Conservation (phyloP, 2,329 filamentous ascomycete species). For the Tolypocladium album region DNA sequence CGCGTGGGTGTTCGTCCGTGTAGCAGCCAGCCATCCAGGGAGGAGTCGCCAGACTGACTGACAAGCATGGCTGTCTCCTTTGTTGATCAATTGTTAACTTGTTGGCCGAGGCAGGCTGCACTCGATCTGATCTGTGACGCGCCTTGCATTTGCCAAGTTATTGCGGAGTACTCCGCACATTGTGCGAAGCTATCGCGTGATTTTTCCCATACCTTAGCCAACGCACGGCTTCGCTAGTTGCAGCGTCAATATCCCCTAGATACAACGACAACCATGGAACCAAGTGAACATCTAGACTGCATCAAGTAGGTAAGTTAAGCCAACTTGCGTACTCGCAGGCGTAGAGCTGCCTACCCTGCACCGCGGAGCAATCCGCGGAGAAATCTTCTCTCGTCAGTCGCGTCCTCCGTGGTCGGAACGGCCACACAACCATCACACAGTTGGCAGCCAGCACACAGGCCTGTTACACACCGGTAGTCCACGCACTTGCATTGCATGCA, state of each 20-base stretch:
- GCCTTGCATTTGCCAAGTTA: not conserved
- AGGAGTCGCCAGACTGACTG: not conserved
- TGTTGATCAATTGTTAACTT: not conserved
- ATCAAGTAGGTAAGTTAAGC: no score
- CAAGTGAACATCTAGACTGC: not conserved
- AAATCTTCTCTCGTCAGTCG: not conserved
- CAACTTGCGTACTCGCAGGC: no score
- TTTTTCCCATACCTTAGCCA: no score
- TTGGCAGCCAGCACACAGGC: not conserved
- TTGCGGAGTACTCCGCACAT: not conserved
- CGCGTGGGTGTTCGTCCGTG: no score
- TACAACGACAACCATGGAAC: not conserved
- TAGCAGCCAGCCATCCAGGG: not conserved
- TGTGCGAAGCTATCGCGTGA: not conserved
- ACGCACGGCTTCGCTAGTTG: not conserved
- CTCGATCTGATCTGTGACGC: not conserved
- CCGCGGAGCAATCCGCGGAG: not conserved
- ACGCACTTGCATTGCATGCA: not conserved
- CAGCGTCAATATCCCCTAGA: not conserved
- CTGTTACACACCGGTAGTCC: not conserved
- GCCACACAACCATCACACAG: not conserved
- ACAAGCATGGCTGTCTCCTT: no score
- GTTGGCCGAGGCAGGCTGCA: not conserved
- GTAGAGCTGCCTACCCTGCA: not conserved
- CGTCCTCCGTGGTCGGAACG: not conserved